Conservation (phyloP, 2,329 filamentous ascomycete species). For the Aspergillus cejpii region DNA sequence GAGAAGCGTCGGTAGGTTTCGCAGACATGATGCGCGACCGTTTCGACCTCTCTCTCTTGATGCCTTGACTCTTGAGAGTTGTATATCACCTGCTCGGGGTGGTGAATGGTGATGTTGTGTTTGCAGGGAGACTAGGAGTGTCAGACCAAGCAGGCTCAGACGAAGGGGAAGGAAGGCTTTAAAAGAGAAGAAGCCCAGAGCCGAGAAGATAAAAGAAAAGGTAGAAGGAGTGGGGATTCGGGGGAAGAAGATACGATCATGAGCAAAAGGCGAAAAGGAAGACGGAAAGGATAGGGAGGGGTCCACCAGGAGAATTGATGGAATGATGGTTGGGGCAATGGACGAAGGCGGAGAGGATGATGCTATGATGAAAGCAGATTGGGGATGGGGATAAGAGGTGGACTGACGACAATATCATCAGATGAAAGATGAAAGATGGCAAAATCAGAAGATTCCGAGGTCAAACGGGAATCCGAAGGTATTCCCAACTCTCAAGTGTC, state of each 20-base stretch:
- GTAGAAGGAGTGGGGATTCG: slow-evolving; percentile 2
- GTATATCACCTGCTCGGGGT: background rate
- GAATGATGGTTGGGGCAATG: slow-evolving; percentile 19
- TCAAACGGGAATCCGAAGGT: background rate
- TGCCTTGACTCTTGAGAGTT: no score
- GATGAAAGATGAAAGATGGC: no score
- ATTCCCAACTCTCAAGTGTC: no score
- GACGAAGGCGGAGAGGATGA: slow-evolving; percentile 7
- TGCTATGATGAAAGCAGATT: slow-evolving; percentile 9
- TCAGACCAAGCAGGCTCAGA: background rate
- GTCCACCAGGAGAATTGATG: slow-evolving; percentile 15
- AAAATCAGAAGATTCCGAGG: slow-evolving; percentile 18
- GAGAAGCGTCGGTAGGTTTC: slow-evolving; percentile 28
- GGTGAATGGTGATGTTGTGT: background rate
- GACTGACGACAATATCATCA: slow-evolving; percentile 4
- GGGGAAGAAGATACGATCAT: slow-evolving; percentile 1
- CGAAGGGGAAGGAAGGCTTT: slow-evolving; percentile 4
- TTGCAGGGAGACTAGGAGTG: no score
- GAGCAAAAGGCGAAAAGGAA: slow-evolving; percentile 9
- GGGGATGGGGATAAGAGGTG: slow-evolving; percentile 8
- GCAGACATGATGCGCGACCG: slow-evolving; percentile 34
- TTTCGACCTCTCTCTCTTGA: no score
- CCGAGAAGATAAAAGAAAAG: slow-evolving; percentile 1
- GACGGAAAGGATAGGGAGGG: no score
- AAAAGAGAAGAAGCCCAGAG: background rate